These are phyloP conservation scores for Marasmius oreades DNA, from an alignment of 1,284 basidiomycete species.

Conservation along the genomic window DNA sequence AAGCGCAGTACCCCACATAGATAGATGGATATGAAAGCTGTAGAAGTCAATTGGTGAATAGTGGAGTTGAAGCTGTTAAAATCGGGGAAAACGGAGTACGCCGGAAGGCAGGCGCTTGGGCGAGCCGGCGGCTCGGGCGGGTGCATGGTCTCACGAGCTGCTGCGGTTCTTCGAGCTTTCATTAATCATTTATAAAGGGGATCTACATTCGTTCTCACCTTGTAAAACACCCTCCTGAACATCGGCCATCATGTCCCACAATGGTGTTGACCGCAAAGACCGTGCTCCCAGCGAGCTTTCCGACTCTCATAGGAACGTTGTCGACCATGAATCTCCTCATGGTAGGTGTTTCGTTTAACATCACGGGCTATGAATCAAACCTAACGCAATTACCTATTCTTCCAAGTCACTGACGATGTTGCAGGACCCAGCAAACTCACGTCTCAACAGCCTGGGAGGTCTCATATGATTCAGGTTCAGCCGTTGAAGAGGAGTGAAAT, in stretches of 20 bases:
- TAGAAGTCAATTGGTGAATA: too few species aligned
- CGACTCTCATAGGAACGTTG: conserved; percentile 55
- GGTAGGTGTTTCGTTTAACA: conserved; percentile 40
- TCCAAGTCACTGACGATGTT: conserved; percentile 12
- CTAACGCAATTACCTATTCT: neutral
- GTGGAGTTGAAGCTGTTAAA: too few species aligned
- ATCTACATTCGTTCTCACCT: too few species aligned
- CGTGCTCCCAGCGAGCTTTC: conserved; percentile 36
- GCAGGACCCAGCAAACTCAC: conserved; percentile 2
- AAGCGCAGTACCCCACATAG: too few species aligned
- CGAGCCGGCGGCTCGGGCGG: too few species aligned
- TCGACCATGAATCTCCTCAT: conserved; percentile 69
- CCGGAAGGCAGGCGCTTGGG: too few species aligned
- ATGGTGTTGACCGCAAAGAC: conserved; percentile 47
- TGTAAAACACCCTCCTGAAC: neutral
- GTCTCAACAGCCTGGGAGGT: conserved; percentile 7
- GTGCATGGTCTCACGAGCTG: too few species aligned
- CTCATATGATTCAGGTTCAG: conserved; percentile 66
- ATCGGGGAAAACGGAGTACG: too few species aligned
- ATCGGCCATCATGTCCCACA: conserved; percentile 29
- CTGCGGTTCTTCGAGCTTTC: too few species aligned
- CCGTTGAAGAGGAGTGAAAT: conserved; percentile 81
- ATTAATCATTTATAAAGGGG: too few species aligned
- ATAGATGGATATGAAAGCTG: too few species aligned
- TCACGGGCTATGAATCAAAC: neutral